Evolutionary conservation across 176 grass and related monocot genomes (phyloP).

Genomic region (Puccinellia tenuiflora): DNA sequence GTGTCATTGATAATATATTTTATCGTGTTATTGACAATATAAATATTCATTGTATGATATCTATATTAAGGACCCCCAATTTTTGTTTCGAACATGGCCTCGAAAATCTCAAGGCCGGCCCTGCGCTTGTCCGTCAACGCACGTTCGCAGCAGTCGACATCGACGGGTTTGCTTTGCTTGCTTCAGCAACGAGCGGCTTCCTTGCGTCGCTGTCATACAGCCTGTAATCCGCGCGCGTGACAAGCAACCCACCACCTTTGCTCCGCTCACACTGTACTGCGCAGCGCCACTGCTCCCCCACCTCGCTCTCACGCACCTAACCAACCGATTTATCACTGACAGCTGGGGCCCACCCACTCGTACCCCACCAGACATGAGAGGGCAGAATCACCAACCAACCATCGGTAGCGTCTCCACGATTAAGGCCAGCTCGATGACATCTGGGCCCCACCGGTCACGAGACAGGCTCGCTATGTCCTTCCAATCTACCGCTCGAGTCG

Average conservation of each 20-base stretch:
- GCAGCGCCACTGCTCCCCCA: background rate
- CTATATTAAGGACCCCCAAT: too few relatives aligned
- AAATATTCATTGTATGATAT: too few relatives aligned
- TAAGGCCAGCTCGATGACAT: background rate
- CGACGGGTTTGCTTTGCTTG: background rate
- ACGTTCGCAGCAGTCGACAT: too few relatives aligned
- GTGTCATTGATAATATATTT: too few relatives aligned
- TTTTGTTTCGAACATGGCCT: too few relatives aligned
- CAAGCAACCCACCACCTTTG: conserved; percentile 24
- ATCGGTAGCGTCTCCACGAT: background rate
- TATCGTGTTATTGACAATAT: too few relatives aligned
- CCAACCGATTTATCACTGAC: background rate
- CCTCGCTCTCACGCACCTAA: background rate
- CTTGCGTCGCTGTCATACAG: conserved; percentile 28
- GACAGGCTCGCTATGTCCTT: too few relatives aligned
- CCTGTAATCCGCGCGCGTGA: conserved; percentile 20
- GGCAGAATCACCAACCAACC: background rate
- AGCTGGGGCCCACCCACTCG: rapidly evolving
- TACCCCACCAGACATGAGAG: background rate
- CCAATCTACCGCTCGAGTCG: background rate
- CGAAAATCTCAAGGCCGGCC: too few relatives aligned
- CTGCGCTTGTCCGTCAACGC: too few relatives aligned
- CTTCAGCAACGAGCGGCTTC: background rate
- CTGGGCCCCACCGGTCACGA: background rate
- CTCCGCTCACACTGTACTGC: conserved; percentile 27